Percentiles rank a stretch among this genome's conserved stretches.
Conservation (phyloP, 2,329 filamentous ascomycete genomes). For the Colletotrichum godetiae region DNA sequence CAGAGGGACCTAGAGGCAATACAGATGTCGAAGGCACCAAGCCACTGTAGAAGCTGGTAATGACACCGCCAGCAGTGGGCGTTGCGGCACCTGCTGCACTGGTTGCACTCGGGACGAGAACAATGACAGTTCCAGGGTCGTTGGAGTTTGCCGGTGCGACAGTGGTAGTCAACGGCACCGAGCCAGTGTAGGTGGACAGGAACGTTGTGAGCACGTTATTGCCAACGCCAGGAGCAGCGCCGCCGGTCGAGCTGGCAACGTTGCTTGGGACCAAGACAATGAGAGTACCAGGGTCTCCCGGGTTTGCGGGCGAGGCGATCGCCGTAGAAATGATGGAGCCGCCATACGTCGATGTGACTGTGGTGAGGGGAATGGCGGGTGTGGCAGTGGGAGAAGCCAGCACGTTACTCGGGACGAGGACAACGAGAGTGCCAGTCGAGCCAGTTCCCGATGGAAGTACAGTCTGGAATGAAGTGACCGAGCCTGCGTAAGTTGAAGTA, state of each 20-base stretch:
- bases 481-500: conserved; percentile 20
- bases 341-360: conserved; percentile 18
- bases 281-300: conserved; percentile 25
- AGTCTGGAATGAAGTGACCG: conserved; percentile 16
- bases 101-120: conserved; percentile 15
- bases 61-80: background rate
- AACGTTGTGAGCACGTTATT: conserved; percentile 14
- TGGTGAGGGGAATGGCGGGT: background rate
- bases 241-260: background rate
- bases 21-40: conserved; percentile 14
- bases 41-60: conserved; percentile 15
- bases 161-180: conserved; percentile 18
- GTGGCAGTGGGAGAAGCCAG: conserved; percentile 13
- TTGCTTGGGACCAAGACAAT: conserved; percentile 20
- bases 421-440: conserved; percentile 18
- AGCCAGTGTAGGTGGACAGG: conserved; percentile 22
- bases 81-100: background rate
- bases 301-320: conserved; percentile 22
- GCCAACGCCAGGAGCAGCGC: background rate
- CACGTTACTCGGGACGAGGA: conserved; percentile 22
- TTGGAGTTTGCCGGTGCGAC: conserved; percentile 19
- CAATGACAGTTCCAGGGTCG: conserved; percentile 21
- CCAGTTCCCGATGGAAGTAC: conserved; percentile 9
- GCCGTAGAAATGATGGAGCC: conserved; percentile 19
- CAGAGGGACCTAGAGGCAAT: background rate